A percentile compares a stretch with the other conserved stretches of the same genome.
These are phyloP conservation scores for Polytrichum formosum DNA, from an alignment of 225 moss, liverwort and hornwort genomes.

Conservation along the genomic window DNA sequence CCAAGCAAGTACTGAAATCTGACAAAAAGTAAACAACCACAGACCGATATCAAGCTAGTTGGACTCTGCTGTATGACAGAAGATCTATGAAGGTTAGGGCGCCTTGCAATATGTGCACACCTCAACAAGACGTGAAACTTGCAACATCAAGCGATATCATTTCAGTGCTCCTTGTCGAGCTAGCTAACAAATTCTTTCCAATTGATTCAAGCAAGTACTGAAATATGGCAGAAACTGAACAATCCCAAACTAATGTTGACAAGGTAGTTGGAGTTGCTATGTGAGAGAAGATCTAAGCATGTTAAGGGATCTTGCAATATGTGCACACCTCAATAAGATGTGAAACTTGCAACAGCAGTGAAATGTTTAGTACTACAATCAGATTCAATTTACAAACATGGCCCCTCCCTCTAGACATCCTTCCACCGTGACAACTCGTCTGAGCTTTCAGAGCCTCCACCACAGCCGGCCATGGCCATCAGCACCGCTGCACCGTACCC, in stretches of 20 bases:
- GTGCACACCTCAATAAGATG: neutral
- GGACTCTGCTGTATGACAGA: neutral
- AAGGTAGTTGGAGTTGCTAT: too few relatives aligned
- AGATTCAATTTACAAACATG: neutral
- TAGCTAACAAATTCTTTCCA: too few relatives aligned
- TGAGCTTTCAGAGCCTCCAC: slow-evolving; percentile 3
- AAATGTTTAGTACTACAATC: neutral
- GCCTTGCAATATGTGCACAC: neutral
- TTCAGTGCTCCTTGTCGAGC: neutral
- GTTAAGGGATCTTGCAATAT: neutral
- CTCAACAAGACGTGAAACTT: slow-evolving; percentile 4
- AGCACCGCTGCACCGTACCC: neutral
- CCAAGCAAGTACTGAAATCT: neutral
- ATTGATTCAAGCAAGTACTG: too few relatives aligned
- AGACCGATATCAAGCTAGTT: neutral
- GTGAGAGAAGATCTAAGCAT: neutral
- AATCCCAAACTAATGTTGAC: too few relatives aligned
- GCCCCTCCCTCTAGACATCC: neutral
- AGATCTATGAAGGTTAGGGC: neutral
- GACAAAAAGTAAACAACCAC: neutral
- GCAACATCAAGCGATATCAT: neutral
- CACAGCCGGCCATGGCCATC: slow-evolving; percentile 1
- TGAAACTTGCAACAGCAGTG: neutral
- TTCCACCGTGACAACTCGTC: neutral
- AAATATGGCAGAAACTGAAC: too few relatives aligned